Evolutionary conservation across 140 eudicot genomes (phyloP), one percentile per base, ranked within the genome.

Genomic region (Stevia rebaudiana): DNA sequence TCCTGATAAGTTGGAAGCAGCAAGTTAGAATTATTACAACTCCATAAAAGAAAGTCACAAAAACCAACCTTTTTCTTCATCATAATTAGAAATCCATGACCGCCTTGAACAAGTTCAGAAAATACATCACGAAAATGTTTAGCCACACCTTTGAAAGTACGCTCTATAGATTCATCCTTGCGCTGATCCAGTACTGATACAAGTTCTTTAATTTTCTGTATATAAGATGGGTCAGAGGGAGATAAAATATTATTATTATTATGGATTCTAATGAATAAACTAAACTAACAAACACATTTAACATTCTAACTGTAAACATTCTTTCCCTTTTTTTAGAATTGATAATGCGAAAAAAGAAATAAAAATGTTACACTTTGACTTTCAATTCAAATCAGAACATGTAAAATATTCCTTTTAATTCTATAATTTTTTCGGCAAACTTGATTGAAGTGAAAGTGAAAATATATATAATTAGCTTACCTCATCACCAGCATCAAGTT

Each of bases 111-210:
- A 39, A 94, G 99, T 74, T 94, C 97, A 22, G 97, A 83, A 65
- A 94, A 94, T 16, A 94, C 99, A 42, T 94, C 97, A 13, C 97
- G 84, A 57, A 94, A 94, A 79, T 94, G 90, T 77, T 84, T 81
- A 35, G 99, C 99, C 57, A 94, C 99, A 46, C 99, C 99, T 81
- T 94, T 94, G 76, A 94, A 94, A 30, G 99, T 94, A 15, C 99
- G 99, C 52, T 94, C 99, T 53, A 94, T 94, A 7, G 99, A 88
- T 79, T 94, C 99, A 53, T 94, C 99, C 78, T 94, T 94, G 66
- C 97, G 84, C 74, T 81, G 95, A 68, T 94, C 99, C 78, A 94
- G 81, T 43, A 86, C 99, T 21, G 92, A 59, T 57, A 94, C 85
- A 49, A 94, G 91, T 66, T 88, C 99, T 72, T 82, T 81, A 47